Evolutionary conservation across 78 protist species (phyloP).

Genomic region (Dictyostelium firmibasis): DNA sequence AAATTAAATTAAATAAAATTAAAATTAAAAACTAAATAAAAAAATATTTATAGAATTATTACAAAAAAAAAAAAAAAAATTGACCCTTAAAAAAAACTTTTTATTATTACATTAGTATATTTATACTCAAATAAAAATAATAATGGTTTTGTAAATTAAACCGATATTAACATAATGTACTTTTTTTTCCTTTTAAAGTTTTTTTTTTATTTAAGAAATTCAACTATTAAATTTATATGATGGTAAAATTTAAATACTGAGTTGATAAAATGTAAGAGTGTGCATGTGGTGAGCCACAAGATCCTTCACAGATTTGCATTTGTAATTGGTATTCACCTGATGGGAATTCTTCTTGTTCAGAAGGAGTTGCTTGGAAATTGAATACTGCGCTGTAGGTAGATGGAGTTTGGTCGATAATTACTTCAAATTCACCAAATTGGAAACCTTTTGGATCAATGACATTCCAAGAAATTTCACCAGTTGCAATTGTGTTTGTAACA

Average conservation of each 20-base stretch:
- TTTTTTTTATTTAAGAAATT: neutral
- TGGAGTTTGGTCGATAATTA: neutral
- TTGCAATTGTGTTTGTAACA: neutral
- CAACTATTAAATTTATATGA: too few relatives aligned
- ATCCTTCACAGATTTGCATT: conserved; percentile 37
- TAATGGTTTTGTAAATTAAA: too few relatives aligned
- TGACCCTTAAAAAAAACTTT: too few relatives aligned
- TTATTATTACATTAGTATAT: too few relatives aligned
- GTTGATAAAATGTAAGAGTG: neutral
- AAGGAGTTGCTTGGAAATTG: conserved; percentile 35
- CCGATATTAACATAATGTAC: too few relatives aligned
- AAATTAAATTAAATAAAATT: neutral
- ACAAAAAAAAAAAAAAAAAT: too few relatives aligned
- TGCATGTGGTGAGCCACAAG: conserved; percentile 56
- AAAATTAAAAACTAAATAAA: neutral
- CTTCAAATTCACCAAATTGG: conserved; percentile 33
- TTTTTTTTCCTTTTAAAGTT: too few relatives aligned
- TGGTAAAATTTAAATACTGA: neutral
- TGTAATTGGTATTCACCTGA: conserved; percentile 54
- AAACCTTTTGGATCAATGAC: conserved; percentile 43
- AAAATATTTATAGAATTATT: too few relatives aligned
- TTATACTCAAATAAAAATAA: too few relatives aligned
- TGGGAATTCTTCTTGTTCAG: conserved; percentile 47
- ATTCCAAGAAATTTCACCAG: conserved; percentile 9
- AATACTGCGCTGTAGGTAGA: neutral